phyloP scores from a whole-genome alignment of 768 basidiomycete species.

The Hygrocybe punicea region DNA sequence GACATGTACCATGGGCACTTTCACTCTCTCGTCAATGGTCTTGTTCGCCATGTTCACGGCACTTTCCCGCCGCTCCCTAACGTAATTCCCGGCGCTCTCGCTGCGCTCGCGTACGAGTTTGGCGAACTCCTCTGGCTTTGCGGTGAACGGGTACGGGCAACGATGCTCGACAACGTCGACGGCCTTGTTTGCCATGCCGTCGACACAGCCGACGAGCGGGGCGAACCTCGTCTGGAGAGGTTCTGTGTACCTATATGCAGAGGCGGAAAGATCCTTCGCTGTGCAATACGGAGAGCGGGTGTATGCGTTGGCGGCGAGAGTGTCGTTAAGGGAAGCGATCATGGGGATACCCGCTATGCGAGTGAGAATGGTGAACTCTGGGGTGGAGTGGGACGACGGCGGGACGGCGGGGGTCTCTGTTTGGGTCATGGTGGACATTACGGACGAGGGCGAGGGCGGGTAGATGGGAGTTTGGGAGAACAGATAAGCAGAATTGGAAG shows the following conservation, averaged over 20 bases:
- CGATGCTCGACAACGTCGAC: slow-evolving; percentile 69
- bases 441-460: too few relatives aligned
- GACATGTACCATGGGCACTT: slow-evolving; percentile 56
- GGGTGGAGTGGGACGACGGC: slow-evolving; percentile 24
- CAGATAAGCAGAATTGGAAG: background rate
- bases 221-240: slow-evolving; percentile 65
- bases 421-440: slow-evolving; percentile 20
- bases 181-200: slow-evolving; percentile 69
- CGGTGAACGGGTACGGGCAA: slow-evolving; percentile 74
- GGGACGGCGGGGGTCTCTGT: slow-evolving; percentile 21
- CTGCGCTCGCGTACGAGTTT: slow-evolving; percentile 55
- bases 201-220: slow-evolving; percentile 60
- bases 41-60: slow-evolving; percentile 46
- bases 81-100: slow-evolving; percentile 50
- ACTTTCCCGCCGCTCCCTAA: slow-evolving; percentile 27
- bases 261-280: slow-evolving; percentile 56
- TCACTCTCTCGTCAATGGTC: slow-evolving; percentile 64
- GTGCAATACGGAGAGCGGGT: slow-evolving; percentile 64
- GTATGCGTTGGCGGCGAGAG: slow-evolving; percentile 56
- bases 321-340: slow-evolving; percentile 59
- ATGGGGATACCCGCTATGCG: slow-evolving; percentile 75
- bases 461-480: background rate
- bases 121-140: slow-evolving; percentile 67
- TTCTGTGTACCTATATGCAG: slow-evolving; percentile 60
- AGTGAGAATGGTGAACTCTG: slow-evolving; percentile 58